These are phyloP conservation scores for Cicer chorassanicum DNA, from an alignment of 306 rosid genomes.

Conservation along the genomic window DNA sequence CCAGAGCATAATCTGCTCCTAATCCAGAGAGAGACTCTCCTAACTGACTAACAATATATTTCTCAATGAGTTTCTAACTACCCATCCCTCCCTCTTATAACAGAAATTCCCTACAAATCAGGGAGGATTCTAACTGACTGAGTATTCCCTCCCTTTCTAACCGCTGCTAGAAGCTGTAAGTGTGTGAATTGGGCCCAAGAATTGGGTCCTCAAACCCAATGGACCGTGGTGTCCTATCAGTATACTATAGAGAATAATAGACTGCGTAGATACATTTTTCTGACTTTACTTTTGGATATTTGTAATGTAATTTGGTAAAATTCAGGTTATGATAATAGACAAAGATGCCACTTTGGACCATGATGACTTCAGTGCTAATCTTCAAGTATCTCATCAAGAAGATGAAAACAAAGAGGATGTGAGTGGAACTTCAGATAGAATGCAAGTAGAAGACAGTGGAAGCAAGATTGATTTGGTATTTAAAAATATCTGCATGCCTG, in stretches of 20 bases:
- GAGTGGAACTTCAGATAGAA: constrained; percentile 46
- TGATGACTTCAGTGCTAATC: constrained; percentile 54
- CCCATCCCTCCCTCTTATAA: too few species aligned
- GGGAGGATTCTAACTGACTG: too few species aligned
- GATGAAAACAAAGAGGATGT: constrained; percentile 59
- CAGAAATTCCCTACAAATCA: too few species aligned
- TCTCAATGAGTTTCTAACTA: too few species aligned
- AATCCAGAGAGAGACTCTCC: too few species aligned
- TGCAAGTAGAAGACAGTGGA: constrained; percentile 50
- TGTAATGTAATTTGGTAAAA: constrained; percentile 36
- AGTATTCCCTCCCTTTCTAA: too few species aligned
- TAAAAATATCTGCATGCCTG: constrained; percentile 25
- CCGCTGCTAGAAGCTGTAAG: too few species aligned
- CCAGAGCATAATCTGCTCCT: too few species aligned
- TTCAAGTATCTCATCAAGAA: constrained; percentile 50
- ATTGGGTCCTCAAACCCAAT: too few species aligned
- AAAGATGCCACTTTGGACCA: constrained; percentile 62
- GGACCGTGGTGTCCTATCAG: too few species aligned
- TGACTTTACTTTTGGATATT: constrained; percentile 19
- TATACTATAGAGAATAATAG: constrained; percentile 2
- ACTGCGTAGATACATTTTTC: constrained; percentile 24
- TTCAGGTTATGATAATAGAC: constrained; percentile 73
- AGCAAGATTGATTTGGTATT: constrained; percentile 49
- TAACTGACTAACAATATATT: too few species aligned
- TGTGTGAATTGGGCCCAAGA: too few species aligned